Evolutionary conservation across 768 basidiomycete species (phyloP), one percentile per base, ranked within the genome.

Genomic region (Neoboletus brunneissimus): DNA sequence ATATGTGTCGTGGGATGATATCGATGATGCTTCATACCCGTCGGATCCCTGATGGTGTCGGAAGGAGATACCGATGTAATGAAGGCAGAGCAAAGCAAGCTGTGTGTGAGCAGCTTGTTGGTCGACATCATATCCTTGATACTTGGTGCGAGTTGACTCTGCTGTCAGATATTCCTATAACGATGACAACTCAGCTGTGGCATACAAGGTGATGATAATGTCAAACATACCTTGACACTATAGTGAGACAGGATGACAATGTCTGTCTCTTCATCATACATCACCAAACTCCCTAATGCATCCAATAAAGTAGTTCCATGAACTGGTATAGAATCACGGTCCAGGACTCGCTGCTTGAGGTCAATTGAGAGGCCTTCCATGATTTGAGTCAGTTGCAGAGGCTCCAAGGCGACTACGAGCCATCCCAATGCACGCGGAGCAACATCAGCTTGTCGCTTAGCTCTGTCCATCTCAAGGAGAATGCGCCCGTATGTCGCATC

Each of bases 101-200:
- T 44, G 44, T 11, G 22, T 25, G 16, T 58, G 48, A 15, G 44
- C 48, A 10, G 2, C 22, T 22, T 51, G 22, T 22, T n/a, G 1
- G 12, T 46, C 3, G 6, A 60, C 16, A 11, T 60, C 22, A 38
- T 54, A 60, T 16, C 0, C 31, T 4, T 45, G 44, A 16, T 47
- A 4, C 13, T 40, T 15, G 9, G 2, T 13, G 16, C 20, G 23
- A 29, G 48, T 43, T 1, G 37, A 22, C 2, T 48, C 42, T 16
- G 16, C 52, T 0, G 13, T 47, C n/a, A 60, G 23, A 27, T 60
- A 54, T 27, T 60, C 59, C 59, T 60, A 20, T 3, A 0, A 15
- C 32, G 6, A 20, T 3, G 4, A 23, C n/a, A 43, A 20, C 15
- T 47, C 27, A 55, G 23, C 2, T 6, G 15, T 18, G 11, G 41